A percentile compares a stretch with the other conserved stretches of the same genome.
Conservation (phyloP, 139 green algal species). For the Coelastrella sp. region DNA sequence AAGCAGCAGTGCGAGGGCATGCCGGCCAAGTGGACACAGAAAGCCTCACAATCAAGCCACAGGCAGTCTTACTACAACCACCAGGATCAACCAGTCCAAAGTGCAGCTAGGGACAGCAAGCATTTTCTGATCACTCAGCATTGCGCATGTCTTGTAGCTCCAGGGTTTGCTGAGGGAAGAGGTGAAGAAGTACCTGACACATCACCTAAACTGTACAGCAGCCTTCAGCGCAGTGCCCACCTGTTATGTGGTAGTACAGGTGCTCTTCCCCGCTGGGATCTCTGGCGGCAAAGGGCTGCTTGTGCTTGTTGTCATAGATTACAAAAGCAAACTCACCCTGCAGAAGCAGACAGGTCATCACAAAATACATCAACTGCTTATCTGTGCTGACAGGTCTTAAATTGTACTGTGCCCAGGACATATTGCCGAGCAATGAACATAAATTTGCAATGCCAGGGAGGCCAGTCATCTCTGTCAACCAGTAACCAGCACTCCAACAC, state of each 20-base stretch:
- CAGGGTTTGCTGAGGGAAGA: not conserved
- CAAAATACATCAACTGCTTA: no score
- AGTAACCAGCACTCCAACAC: no score
- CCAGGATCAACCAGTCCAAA: no score
- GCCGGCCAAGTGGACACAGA: not conserved
- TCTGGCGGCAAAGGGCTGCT: slow-evolving; percentile 74
- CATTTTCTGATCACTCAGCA: not conserved
- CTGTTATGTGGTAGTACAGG: slow-evolving; percentile 66
- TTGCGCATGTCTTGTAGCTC: not conserved
- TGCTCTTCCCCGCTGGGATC: slow-evolving; percentile 62
- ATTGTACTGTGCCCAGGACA: no score
- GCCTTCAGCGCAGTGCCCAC: not conserved
- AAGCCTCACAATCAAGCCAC: not conserved
- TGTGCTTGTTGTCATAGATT: slow-evolving; percentile 70
- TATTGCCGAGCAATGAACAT: no score
- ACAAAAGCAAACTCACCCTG: slow-evolving; percentile 85
- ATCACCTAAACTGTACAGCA: not conserved
- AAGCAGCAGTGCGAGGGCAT: not conserved
- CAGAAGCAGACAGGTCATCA: not conserved
- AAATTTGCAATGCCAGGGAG: no score
- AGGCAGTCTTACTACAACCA: no score
- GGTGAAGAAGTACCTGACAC: not conserved
- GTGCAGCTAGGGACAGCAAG: not conserved
- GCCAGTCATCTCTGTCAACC: no score
- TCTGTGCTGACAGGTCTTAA: no score